Base-by-base conservation (phyloP, 2,329 filamentous ascomycete genomes). In the Penicillium sp. region DNA sequence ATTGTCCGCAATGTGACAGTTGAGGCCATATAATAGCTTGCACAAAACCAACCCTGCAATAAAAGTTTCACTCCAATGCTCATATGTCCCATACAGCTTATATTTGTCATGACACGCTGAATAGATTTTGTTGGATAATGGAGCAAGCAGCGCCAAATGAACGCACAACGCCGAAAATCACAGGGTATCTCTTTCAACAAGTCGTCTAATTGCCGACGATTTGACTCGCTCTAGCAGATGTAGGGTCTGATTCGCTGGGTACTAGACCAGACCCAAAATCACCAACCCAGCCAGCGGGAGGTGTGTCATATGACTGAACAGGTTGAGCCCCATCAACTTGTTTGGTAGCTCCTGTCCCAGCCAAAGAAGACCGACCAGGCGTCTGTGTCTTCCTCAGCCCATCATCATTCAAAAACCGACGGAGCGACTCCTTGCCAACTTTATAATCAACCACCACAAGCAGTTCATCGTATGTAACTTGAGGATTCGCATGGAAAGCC, bases 361-460 rank as follows among this genome's bases (percentile, higher is more conserved):
- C 19, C 10, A 45, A 19, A 27, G 50, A 35, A 21, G 50, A 36
- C 17, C 39, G 50, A 53, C 17, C 19, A 35, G 29, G 29, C 1
- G 25, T 42, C 29, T 53, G 50, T 10, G 29, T 35, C 13, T 54
- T 54, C 35, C 52, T 29, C n/a, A 49, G 4, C 2, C 44, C 44
- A 12, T 49, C 52, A 31, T 29, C 25, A 49, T 54, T 54, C 13
- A 54, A 12, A 2, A 54, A 49, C 8, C 43, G 43, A n/a, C 52
- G 52, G n/a, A 54, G 42, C 2, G 43, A 54, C 9, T 54, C 41
- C 27, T 48, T 54, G 9, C 44, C 44, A 13, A 54, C 43, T 49
- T 54, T 49, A 27, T 54, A 49, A 49, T 39, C 33, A 9, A 54
- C 52, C 15, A 49, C 15, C 33, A 23, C 35, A 13, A 49, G 52